Evolutionary conservation across 495 filamentous ascomycete genomes (phyloP).

Genomic region (Penicillium macrosclerotiorum): DNA sequence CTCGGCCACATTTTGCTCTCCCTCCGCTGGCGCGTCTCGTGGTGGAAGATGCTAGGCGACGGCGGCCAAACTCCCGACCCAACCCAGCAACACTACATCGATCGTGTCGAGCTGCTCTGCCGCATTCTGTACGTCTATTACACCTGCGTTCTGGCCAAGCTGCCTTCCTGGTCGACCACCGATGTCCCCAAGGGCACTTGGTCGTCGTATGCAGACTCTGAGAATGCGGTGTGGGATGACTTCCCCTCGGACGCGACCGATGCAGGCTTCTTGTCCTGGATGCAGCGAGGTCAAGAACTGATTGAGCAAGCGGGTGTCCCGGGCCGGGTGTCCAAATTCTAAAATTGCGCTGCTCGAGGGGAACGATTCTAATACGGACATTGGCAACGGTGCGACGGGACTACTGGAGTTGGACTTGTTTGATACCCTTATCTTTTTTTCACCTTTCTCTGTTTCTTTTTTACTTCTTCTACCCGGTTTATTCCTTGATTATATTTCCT

Average conservation of each 20-base stretch:
- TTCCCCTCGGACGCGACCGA: conserved; percentile 44
- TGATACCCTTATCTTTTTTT: conserved; percentile 37
- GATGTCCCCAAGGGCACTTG: conserved; percentile 44
- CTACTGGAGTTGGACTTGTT: conserved; percentile 34
- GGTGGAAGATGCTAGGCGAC: conserved; percentile 50
- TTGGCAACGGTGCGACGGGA: conserved; percentile 15
- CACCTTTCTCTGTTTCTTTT: conserved; percentile 16
- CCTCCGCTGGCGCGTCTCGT: conserved; percentile 49
- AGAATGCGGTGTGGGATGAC: conserved; percentile 44
- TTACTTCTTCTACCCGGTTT: conserved; percentile 8
- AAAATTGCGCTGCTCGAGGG: no score
- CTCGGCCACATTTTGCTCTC: conserved; percentile 47
- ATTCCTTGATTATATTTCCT: no score
- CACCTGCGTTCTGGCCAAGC: conserved; percentile 46
- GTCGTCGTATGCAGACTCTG: conserved; percentile 46
- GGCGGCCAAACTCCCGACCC: conserved; percentile 43
- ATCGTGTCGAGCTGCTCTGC: conserved; percentile 47
- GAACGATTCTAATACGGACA: neutral
- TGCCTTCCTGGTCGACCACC: conserved; percentile 41
- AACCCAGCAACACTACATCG: conserved; percentile 44
- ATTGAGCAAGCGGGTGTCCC: conserved; percentile 48
- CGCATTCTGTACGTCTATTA: conserved; percentile 52
- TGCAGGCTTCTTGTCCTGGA: conserved; percentile 43
- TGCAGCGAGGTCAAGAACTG: conserved; percentile 39
- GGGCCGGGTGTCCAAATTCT: conserved; percentile 30